A percentile compares a stretch with the other conserved stretches of the same genome.
These are phyloP conservation scores for Fusarium oligoseptatum DNA, from an alignment of 2,329 filamentous ascomycete species.

Conservation along the genomic window DNA sequence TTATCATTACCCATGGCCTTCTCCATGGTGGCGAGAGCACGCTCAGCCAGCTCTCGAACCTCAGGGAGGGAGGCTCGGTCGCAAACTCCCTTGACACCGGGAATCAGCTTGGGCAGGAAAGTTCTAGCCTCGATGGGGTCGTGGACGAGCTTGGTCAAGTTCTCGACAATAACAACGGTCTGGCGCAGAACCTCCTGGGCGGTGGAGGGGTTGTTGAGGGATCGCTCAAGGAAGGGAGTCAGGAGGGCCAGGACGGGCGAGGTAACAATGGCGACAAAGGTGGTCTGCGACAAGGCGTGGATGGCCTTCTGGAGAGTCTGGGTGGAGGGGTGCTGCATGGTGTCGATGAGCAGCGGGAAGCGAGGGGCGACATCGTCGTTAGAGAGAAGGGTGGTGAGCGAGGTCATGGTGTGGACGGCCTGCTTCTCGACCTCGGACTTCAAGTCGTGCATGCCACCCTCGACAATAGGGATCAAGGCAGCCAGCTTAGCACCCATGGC, in stretches of 20 bases:
- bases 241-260: constrained; percentile 95
- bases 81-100: constrained; percentile 90
- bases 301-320: constrained; percentile 95
- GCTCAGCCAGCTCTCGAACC: constrained; percentile 88
- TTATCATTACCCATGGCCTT: constrained; percentile 88
- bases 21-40: constrained; percentile 88
- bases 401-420: constrained; percentile 91
- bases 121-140: constrained; percentile 93
- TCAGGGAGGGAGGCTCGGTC: constrained; percentile 93
- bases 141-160: constrained; percentile 97
- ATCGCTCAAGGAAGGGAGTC: constrained; percentile 93
- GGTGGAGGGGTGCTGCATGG: constrained; percentile 93
- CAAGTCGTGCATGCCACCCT: constrained; percentile 95
- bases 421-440: constrained; percentile 92
- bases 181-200: constrained; percentile 95
- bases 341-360: constrained; percentile 91
- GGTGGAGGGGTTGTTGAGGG: constrained; percentile 90
- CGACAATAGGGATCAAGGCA: constrained; percentile 89
- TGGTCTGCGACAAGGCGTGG: constrained; percentile 95
- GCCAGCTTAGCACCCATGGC: constrained; percentile 91
- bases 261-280: constrained; percentile 97
- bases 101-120: constrained; percentile 94
- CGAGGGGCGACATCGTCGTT: constrained; percentile 97
- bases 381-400: constrained; percentile 87
- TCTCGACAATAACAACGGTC: constrained; percentile 96